These are phyloP conservation scores for Syzygium grande DNA, from an alignment of 345 rosid genomes.

Conservation along the genomic window DNA sequence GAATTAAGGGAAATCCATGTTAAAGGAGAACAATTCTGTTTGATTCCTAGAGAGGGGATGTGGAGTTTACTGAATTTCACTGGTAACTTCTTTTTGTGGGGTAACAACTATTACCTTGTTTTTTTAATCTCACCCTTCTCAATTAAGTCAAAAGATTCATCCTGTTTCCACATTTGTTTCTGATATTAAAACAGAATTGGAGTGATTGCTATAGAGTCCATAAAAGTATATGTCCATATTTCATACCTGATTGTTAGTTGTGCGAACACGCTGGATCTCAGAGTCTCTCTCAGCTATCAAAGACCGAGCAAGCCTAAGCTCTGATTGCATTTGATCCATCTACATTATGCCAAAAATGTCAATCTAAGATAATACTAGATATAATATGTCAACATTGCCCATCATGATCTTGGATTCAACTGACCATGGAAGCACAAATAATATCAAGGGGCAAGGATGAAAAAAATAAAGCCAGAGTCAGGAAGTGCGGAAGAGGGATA, in stretches of 20 bases:
- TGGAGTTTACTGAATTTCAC: background rate
- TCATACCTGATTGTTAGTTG: constrained; percentile 72
- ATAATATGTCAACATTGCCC: background rate
- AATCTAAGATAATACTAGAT: background rate
- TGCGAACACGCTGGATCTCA: constrained; percentile 67
- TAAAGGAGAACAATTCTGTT: background rate
- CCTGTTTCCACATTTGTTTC: background rate
- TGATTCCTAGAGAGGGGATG: background rate
- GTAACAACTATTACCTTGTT: background rate
- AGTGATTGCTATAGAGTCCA: background rate
- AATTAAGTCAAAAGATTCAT: background rate
- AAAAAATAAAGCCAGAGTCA: background rate
- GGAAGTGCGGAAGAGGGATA: background rate
- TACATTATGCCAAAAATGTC: constrained; percentile 14
- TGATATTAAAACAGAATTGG: background rate
- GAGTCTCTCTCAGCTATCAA: constrained; percentile 84
- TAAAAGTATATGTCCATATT: background rate
- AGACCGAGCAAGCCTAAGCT: constrained; percentile 84
- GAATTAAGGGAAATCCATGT: background rate
- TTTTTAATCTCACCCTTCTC: background rate
- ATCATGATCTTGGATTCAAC: background rate
- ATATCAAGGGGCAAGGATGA: background rate
- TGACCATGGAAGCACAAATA: background rate
- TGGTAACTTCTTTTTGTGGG: background rate
- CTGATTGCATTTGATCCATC: constrained; percentile 92